Percentiles rank a stretch among this genome's conserved stretches.
Conservation (phyloP, 1,139 yeast genomes). For the Blastobotrys serpentis region DNA sequence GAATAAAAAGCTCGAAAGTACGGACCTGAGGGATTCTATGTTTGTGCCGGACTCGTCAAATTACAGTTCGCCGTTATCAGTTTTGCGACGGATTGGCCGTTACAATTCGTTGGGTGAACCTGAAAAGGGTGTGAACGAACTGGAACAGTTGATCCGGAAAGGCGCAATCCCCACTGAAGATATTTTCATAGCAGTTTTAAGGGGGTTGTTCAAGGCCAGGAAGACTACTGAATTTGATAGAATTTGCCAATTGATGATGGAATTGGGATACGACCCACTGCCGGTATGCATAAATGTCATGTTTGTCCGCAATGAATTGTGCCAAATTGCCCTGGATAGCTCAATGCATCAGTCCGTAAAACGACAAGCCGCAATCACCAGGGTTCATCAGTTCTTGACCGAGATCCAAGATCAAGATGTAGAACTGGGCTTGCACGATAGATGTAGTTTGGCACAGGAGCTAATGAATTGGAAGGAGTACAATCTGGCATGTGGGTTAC, state of each 20-base stretch:
- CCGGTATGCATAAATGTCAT: constrained; percentile 13
- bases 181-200: constrained; percentile 21
- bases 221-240: constrained; percentile 15
- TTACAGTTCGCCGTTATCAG: constrained; percentile 4
- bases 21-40: constrained; percentile 18
- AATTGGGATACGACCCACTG: constrained; percentile 20
- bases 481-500: constrained; percentile 21
- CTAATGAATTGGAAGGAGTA: constrained; percentile 21
- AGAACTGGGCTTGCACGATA: constrained; percentile 13
- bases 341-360: neutral
- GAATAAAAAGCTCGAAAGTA: constrained; percentile 5
- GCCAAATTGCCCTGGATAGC: constrained; percentile 13
- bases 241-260: constrained; percentile 20
- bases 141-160: constrained; percentile 23
- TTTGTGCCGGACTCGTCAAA: constrained; percentile 3
- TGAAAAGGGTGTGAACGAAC: constrained; percentile 18
- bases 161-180: constrained; percentile 24
- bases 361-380: neutral
- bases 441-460: constrained; percentile 25
- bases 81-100: constrained; percentile 9
- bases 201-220: constrained; percentile 19
- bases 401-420: neutral
- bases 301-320: constrained; percentile 13
- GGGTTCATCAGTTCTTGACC: neutral
- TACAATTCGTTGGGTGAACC: constrained; percentile 12